Evolutionary conservation across 495 filamentous ascomycete genomes (phyloP).

Genomic region (Rostrohypoxylon terebratum): DNA sequence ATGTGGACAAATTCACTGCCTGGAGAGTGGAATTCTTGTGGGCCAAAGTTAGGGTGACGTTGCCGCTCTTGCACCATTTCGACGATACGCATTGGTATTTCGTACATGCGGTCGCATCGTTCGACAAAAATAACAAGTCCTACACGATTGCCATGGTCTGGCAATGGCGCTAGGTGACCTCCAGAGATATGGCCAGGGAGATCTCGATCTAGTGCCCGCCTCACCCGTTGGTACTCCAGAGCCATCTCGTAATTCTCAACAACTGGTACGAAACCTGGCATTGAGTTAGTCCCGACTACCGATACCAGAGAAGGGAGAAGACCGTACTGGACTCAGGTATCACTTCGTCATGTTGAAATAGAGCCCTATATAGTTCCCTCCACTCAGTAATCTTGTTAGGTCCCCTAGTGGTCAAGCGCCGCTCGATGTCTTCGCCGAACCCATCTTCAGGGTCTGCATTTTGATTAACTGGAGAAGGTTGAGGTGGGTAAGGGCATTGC

Average conservation of each 20-base stretch:
- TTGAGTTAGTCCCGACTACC: conserved; percentile 2
- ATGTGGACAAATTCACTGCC: not conserved
- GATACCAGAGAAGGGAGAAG: too few species aligned
- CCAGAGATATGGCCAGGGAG: not conserved
- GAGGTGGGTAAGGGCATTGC: conserved; percentile 4
- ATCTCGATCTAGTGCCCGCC: not conserved
- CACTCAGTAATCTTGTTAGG: conserved; percentile 6
- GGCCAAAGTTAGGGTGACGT: not conserved
- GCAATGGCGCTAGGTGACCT: not conserved
- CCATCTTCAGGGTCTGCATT: conserved; percentile 18
- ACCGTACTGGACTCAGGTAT: conserved; percentile 15
- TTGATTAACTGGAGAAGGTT: not conserved
- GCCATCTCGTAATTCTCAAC: conserved; percentile 20
- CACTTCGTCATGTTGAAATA: conserved; percentile 11
- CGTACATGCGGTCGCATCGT: not conserved
- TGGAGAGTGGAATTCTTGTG: not conserved
- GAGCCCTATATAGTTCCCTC: not conserved
- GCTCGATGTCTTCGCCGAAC: not conserved
- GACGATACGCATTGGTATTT: not conserved
- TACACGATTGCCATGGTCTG: not conserved
- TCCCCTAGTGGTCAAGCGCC: not conserved
- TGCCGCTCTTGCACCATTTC: not conserved
- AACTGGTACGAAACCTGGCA: conserved; percentile 16
- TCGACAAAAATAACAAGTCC: not conserved
- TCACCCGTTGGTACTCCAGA: not conserved